Evolutionary conservation across 192 early-diverging fungal genomes (phyloP).

Genomic region (Coemansia sp.): DNA sequence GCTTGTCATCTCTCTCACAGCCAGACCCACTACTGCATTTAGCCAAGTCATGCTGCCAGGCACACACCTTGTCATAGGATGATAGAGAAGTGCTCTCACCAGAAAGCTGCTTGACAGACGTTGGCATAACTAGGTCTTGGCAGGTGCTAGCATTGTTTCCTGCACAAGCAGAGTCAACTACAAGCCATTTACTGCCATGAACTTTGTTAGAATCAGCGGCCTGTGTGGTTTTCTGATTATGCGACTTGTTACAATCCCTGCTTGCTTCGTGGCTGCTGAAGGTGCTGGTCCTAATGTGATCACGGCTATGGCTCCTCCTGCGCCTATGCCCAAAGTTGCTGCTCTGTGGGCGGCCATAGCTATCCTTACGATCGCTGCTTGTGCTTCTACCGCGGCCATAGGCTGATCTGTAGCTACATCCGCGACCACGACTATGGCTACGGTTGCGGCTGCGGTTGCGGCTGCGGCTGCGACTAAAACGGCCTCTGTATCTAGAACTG

Average conservation of each 20-base stretch:
- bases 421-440: not conserved
- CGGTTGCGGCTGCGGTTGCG: not conserved
- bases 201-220: not conserved
- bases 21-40: too few species aligned
- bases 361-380: not conserved
- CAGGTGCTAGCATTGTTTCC: not conserved
- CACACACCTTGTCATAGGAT: constrained; percentile 21
- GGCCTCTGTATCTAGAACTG: not conserved
- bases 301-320: not conserved
- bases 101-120: constrained; percentile 27
- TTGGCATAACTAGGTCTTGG: constrained; percentile 17
- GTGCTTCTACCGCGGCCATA: constrained; percentile 2
- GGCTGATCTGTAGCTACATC: too few species aligned
- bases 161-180: not conserved
- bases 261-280: too few species aligned
- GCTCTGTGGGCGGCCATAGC: not conserved
- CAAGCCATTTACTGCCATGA: not conserved
- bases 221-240: not conserved
- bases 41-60: constrained; percentile 10
- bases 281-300: too few species aligned
- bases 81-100: not conserved
- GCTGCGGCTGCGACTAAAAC: not conserved
- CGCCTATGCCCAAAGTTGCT: not conserved
- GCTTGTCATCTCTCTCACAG: not conserved
- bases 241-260: not conserved